phyloP scores from a whole-genome alignment of 2,329 filamentous ascomycete genomes.

The Calonectria multiphialidica region DNA sequence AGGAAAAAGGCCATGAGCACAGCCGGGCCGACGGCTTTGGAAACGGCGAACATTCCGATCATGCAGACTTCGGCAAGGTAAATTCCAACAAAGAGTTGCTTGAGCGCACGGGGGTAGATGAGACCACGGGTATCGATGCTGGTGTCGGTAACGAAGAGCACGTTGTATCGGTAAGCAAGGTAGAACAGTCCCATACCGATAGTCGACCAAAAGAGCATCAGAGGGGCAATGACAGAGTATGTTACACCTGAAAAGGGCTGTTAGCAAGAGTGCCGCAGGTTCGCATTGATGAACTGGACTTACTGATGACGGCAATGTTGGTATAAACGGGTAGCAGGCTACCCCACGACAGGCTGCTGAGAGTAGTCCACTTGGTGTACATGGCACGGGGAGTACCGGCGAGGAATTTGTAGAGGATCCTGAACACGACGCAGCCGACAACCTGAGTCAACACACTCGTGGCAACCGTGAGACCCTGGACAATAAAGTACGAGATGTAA shows the following conservation, averaged over 20 bases:
- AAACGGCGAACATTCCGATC: constrained; percentile 83
- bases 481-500: constrained; percentile 90
- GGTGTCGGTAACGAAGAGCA: constrained; percentile 84
- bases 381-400: constrained; percentile 83
- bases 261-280: constrained; percentile 30
- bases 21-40: constrained; percentile 75
- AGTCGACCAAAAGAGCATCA: constrained; percentile 84
- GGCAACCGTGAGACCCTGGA: constrained; percentile 86
- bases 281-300: constrained; percentile 30
- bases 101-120: constrained; percentile 87
- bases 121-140: constrained; percentile 89
- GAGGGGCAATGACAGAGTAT: constrained; percentile 86
- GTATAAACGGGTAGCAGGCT: constrained; percentile 81
- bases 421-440: constrained; percentile 74
- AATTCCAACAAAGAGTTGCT: constrained; percentile 85
- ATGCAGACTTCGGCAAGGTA: constrained; percentile 86
- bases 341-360: constrained; percentile 81
- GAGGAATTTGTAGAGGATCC: constrained; percentile 76
- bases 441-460: constrained; percentile 79
- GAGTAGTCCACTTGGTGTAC: constrained; percentile 78
- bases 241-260: constrained; percentile 65
- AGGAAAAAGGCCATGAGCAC: constrained; percentile 82
- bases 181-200: constrained; percentile 85
- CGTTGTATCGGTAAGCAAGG: constrained; percentile 86
- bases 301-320: constrained; percentile 78